Base-by-base conservation (phyloP, 108 stramenopile species). In the Cyclotella distinguenda region DNA sequence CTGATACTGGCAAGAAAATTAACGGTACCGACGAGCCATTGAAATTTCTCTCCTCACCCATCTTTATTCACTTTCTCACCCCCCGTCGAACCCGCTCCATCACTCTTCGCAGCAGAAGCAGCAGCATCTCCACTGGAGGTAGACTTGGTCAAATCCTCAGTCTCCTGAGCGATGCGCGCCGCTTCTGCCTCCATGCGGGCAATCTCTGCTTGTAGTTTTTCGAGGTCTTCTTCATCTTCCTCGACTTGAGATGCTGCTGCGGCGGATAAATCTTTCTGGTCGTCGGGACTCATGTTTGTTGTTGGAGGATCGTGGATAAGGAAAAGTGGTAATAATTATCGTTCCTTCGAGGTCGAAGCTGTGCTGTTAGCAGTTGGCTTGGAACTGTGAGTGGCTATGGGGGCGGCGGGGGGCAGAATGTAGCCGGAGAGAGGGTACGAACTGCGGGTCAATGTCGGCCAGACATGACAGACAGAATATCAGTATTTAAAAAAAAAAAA, bases 161-260 rank as follows among this genome's bases (percentile, higher is more conserved):
- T 79, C 49, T 83, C 78, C 21, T 57, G 63, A 50, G 85, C 83
- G 39, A 90, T 88, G 13, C 82, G 68, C 5, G 88, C 89, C 0
- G 93, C 93, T 67, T 95, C 90, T 7, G 75, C 89, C 60, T 95
- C 90, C 93, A 91, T 95, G 16, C 82, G 73, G 15, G 84, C 90
- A 51, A 94, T 94, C 74, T 94, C 89, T 15, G 86, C 85, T 55
- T 83, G 66, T 30, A 80, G 76, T 34, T 80, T 74, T 53, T 80
- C 81, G 18, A 69, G 64, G 22, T 82, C 83, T 72, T 86, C 83
- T 48, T 79, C 83, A 22, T 74, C 66, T 42, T 67, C 74, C 27
- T 63, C 74, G 31, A 0, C 22, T 25, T 57, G 36, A 10, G 36
- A 13, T 19, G 11, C 60, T 27, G 34, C 49, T 0, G 63, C 49